Percentiles rank a stretch among this genome's conserved stretches.
These are phyloP conservation scores for Trichoderma aggressivum DNA, from an alignment of 2,329 filamentous ascomycete genomes.

Conservation along the genomic window DNA sequence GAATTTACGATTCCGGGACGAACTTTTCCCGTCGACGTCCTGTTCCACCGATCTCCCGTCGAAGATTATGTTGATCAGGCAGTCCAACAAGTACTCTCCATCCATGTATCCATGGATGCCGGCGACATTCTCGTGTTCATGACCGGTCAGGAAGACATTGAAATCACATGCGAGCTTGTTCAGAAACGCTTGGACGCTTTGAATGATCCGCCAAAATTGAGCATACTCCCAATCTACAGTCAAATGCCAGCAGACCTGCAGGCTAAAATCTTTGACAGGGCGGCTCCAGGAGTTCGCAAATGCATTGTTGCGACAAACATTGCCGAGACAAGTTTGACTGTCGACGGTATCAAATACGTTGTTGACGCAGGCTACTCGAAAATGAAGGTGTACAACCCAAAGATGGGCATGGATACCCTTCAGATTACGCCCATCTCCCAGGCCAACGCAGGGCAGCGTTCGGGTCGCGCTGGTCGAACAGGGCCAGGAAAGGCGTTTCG, in stretches of 20 bases:
- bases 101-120: slow-evolving; percentile 88
- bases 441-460: slow-evolving; percentile 89
- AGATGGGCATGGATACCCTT: slow-evolving; percentile 98
- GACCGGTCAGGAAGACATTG: slow-evolving; percentile 98
- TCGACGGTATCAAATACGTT: slow-evolving; percentile 99
- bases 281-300: slow-evolving; percentile 85
- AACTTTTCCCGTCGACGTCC: slow-evolving; percentile 95
- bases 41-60: slow-evolving; percentile 90
- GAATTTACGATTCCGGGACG: slow-evolving; percentile 95
- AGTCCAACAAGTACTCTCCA: slow-evolving; percentile 91
- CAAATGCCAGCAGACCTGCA: slow-evolving; percentile 98
- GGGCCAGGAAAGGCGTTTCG: slow-evolving; percentile 94
- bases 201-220: slow-evolving; percentile 91
- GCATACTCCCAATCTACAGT: slow-evolving; percentile 96
- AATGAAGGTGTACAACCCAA: slow-evolving; percentile 96
- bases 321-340: slow-evolving; percentile 94
- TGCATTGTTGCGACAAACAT: slow-evolving; percentile 99
- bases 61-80: slow-evolving; percentile 98
- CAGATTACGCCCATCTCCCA: slow-evolving; percentile 98
- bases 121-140: slow-evolving; percentile 98
- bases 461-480: slow-evolving; percentile 88
- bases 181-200: slow-evolving; percentile 82
- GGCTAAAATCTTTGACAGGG: slow-evolving; percentile 94
- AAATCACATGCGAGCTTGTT: slow-evolving; percentile 90
- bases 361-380: slow-evolving; percentile 96